Conservation (phyloP, 1,139 yeast species). For the Suhomyces atakaporum region DNA sequence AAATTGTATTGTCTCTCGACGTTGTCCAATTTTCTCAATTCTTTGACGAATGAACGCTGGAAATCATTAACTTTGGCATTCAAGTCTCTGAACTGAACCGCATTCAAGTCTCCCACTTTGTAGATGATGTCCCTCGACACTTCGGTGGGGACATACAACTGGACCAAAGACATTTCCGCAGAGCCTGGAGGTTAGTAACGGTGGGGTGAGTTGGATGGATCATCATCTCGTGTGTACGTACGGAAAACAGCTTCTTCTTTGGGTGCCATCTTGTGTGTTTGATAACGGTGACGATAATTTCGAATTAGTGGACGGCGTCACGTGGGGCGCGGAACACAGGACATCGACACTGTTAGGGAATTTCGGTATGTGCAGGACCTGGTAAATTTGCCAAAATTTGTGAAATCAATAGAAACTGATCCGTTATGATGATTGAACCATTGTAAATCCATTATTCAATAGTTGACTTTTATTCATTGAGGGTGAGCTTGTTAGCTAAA, state of each 20-base stretch:
- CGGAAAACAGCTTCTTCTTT: conserved; percentile 75
- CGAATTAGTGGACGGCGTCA: conserved; percentile 1
- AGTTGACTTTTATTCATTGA: too few species aligned
- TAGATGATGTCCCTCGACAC: conserved; percentile 65
- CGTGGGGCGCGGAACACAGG: too few species aligned
- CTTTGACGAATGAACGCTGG: conserved; percentile 72
- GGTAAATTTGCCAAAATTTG: too few species aligned
- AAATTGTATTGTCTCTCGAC: conserved; percentile 64
- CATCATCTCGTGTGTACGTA: too few species aligned
- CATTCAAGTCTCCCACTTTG: conserved; percentile 62
- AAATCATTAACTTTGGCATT: conserved; percentile 68
- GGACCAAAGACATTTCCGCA: conserved; percentile 79
- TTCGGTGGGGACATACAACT: conserved; percentile 72
- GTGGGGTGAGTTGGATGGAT: not conserved
- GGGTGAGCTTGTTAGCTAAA: too few species aligned
- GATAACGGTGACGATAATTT: conserved; percentile 3
- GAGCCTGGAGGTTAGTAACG: conserved; percentile 44
- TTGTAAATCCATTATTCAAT: too few species aligned
- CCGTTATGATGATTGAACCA: too few species aligned
- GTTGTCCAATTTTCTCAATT: conserved; percentile 66
- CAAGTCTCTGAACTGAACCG: conserved; percentile 69
- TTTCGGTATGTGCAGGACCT: too few species aligned
- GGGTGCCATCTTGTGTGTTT: conserved; percentile 20
- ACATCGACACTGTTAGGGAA: too few species aligned
- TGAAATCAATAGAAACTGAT: too few species aligned